Evolutionary conservation across 768 basidiomycete species (phyloP).

Genomic region (Naganishia onofrii): DNA sequence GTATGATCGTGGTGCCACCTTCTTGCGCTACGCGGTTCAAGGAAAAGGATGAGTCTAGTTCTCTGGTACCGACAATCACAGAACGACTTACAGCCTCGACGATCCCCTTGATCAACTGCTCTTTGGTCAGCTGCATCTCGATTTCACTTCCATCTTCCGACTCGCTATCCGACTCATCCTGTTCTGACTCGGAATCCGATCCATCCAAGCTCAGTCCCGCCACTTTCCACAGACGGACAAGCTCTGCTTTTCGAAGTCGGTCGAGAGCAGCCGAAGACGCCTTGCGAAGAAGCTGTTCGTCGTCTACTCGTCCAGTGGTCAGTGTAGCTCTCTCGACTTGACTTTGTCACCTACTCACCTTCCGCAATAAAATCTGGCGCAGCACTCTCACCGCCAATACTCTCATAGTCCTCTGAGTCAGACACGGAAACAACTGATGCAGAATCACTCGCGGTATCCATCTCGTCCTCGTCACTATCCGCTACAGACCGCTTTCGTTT

Average conservation of each 20-base stretch:
- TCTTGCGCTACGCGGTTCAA: conserved; percentile 1
- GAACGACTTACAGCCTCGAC: conserved; percentile 41
- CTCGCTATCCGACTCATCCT: neutral
- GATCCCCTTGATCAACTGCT: conserved; percentile 48
- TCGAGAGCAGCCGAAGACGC: conserved; percentile 45
- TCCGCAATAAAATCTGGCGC: neutral
- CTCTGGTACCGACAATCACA: too few species aligned
- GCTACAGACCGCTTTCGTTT: conserved; percentile 16
- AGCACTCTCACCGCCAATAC: neutral
- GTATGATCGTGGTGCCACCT: conserved; percentile 1
- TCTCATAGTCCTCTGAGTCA: conserved; percentile 1
- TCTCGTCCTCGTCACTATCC: conserved; percentile 6
- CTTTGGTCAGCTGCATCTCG: conserved; percentile 42
- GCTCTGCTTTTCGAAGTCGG: conserved; percentile 47
- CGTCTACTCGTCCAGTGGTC: conserved; percentile 35
- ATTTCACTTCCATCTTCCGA: conserved; percentile 38
- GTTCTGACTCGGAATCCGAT: neutral
- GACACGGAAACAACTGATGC: neutral
- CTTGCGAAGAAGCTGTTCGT: conserved; percentile 45
- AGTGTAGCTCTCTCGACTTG: neutral
- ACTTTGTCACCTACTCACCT: neutral
- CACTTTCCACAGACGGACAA: conserved; percentile 50
- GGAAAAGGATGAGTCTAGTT: neutral
- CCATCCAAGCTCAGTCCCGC: conserved; percentile 45
- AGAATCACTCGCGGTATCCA: neutral